Base-by-base conservation (phyloP, 2,329 filamentous ascomycete species). In the Torrubiellomyces zombiae region DNA sequence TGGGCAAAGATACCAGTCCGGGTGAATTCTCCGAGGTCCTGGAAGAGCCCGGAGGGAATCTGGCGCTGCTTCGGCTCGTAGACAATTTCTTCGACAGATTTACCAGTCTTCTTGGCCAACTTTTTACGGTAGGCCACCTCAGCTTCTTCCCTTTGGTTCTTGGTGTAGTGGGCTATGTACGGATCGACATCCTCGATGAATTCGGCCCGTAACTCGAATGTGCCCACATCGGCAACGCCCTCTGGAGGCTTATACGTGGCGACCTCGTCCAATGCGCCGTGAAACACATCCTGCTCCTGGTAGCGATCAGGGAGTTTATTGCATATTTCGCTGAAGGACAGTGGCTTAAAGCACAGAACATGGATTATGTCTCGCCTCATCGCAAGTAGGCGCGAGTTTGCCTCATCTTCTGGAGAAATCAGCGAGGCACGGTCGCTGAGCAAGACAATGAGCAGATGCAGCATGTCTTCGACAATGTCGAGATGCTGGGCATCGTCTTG, bases 131-230 rank as follows among this genome's bases (percentile, higher is more conserved):
- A 94, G 3, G 83, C 77, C 37, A 69, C 74, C 50, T 98, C 89
- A 0, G 86, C 82, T 47, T 98, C 89, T 44, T 98, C 89, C 25
- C 89, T 71, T 48, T 95, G 86, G 41, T 98, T 98, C 45, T 93
- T 92, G 42, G 75, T 91, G 50, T 93, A 98, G 44, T 95, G 83
- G 6, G 85, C 79, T 42, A 85, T 89, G 47, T 94, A 98, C 1
- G 91, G 89, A 45, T 98, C 91, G 25, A 98, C 72, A 23, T 91
- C 67, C 37, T 86, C 78, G 19, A 94, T 66, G 39, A 75, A 89
- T 32, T 92, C 70, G 4, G 78, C 71, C 44, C 85, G 89, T 25
- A 98, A 58, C 48, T 94, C 83, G 41, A 98, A 98, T 0, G 81
- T 92, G 29, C 91, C 89, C 10, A 85, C 79, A 45, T 98, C 89